A percentile compares a stretch with the other conserved stretches of the same genome.
Conservation (phyloP, 148 eudicot species). For the Pouteria glomerata region DNA sequence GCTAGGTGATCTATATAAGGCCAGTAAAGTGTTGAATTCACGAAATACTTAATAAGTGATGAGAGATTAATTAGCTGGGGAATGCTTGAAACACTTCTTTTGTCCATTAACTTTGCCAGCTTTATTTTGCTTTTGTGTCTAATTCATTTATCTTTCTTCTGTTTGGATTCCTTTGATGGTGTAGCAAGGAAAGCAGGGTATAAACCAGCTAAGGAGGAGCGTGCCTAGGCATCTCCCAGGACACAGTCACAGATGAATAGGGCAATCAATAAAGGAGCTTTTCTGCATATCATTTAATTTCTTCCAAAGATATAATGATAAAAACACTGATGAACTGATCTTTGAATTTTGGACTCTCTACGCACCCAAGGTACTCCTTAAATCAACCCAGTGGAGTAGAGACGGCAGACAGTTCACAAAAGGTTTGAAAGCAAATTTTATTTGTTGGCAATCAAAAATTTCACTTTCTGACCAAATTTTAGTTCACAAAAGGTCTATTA, state of each 20-base stretch:
- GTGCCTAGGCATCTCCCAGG: constrained; percentile 9
- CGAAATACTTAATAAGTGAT: not conserved
- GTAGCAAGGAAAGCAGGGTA: constrained; percentile 35
- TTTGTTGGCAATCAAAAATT: too few species aligned
- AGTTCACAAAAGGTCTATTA: too few species aligned
- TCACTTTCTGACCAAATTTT: too few species aligned
- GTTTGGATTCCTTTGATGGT: constrained; percentile 21
- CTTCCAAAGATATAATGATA: not conserved
- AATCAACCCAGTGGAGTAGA: too few species aligned
- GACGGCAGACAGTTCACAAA: too few species aligned
- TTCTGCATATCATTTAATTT: not conserved
- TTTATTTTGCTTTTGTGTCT: constrained; percentile 21
- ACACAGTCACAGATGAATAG: constrained; percentile 5
- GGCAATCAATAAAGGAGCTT: not conserved
- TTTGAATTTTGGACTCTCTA: too few species aligned
- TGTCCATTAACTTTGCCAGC: constrained; percentile 16
- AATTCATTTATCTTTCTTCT: not conserved
- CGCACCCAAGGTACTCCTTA: too few species aligned
- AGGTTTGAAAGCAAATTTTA: too few species aligned
- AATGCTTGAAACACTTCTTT: constrained; percentile 24
- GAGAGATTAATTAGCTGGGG: constrained; percentile 1
- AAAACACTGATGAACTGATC: too few species aligned
- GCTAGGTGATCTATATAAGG: not conserved
- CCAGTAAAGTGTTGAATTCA: not conserved
- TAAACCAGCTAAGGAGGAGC: constrained; percentile 31